phyloP scores from a whole-genome alignment of 768 basidiomycete species.

The Termitomyces sp. region DNA sequence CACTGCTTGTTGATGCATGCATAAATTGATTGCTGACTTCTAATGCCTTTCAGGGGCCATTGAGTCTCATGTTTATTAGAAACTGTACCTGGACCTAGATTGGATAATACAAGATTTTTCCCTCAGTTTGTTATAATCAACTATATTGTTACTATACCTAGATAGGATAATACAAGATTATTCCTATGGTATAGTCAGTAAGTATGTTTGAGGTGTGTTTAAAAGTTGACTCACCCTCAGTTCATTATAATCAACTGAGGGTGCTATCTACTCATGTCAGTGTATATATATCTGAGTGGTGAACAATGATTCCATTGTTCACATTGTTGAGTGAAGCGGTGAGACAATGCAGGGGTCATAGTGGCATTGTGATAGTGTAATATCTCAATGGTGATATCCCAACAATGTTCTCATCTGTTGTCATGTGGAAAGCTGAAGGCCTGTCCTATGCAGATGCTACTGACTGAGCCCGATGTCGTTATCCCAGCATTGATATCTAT shows the following conservation, averaged over 20 bases:
- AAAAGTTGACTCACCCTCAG: not conserved
- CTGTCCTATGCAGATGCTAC: not conserved
- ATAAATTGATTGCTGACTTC: too few relatives aligned
- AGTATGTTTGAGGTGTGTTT: not conserved
- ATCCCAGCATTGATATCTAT: not conserved
- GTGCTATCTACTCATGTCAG: not conserved
- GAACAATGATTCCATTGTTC: not conserved
- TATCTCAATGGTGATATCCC: too few relatives aligned
- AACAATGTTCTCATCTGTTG: not conserved
- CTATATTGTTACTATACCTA: too few relatives aligned
- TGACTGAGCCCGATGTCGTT: not conserved
- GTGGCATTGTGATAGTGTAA: too few relatives aligned
- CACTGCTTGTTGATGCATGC: too few relatives aligned
- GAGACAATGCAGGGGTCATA: not conserved
- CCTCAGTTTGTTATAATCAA: too few relatives aligned
- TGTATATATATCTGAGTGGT: not conserved
- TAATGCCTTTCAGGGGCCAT: too few relatives aligned
- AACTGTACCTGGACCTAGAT: too few relatives aligned
- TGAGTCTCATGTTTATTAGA: too few relatives aligned
- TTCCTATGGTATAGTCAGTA: not conserved
- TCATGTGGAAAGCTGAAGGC: not conserved
- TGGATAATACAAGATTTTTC: too few relatives aligned
- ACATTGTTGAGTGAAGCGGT: not conserved
- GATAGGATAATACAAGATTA: not conserved
- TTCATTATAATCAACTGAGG: not conserved